Evolutionary conservation across 345 rosid species (phyloP).

Genomic region (Eutrema yunnanense): DNA sequence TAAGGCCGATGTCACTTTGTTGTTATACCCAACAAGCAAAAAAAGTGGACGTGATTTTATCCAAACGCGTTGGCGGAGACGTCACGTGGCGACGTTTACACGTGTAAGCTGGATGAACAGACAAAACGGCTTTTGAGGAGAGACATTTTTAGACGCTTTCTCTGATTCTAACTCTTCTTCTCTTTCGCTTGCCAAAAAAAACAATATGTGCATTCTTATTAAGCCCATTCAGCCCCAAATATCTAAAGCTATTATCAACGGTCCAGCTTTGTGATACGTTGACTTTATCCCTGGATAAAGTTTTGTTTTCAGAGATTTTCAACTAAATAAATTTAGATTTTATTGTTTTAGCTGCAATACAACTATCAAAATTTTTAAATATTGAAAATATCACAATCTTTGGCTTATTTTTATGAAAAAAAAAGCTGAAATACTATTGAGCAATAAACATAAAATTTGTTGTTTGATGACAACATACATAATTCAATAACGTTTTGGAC

Average conservation of each 20-base stretch:
- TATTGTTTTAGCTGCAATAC: too few relatives aligned
- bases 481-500: too few relatives aligned
- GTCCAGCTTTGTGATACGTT: constrained; percentile 2
- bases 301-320: neutral
- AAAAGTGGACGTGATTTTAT: constrained; percentile 24
- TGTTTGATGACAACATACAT: too few relatives aligned
- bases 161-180: neutral
- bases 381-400: too few relatives aligned
- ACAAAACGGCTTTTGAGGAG: constrained; percentile 5
- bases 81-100: constrained; percentile 32
- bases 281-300: too few relatives aligned
- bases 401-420: too few relatives aligned
- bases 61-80: constrained; percentile 30
- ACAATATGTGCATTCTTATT: neutral
- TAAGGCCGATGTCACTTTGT: constrained; percentile 20
- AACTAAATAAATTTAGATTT: neutral
- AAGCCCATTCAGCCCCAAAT: constrained; percentile 6
- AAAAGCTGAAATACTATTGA: too few relatives aligned
- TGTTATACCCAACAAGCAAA: constrained; percentile 27
- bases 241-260: neutral
- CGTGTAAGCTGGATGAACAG: neutral
- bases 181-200: neutral
- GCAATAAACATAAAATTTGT: too few relatives aligned
- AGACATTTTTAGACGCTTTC: constrained; percentile 16
- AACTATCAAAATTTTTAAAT: too few relatives aligned